Evolutionary conservation across 164 flowering plant species (phyloP).

Genomic region (Kalanchoe fedtschenkoi): DNA sequence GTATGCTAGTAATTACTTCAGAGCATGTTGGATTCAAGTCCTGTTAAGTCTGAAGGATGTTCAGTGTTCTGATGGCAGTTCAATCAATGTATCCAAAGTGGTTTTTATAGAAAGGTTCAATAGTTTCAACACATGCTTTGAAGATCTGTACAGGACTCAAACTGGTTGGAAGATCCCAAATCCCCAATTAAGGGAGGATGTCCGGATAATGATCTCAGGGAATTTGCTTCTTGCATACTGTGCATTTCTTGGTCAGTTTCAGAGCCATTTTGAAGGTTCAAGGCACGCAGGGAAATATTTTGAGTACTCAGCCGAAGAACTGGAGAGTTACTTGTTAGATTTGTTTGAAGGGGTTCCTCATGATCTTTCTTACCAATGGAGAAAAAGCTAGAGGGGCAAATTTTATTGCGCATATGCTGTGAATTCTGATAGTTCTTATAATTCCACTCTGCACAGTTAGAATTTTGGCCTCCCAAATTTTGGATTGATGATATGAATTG

Average conservation of each 20-base stretch:
- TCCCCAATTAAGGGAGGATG: slow-evolving; percentile 69
- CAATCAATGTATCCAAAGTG: slow-evolving; percentile 49
- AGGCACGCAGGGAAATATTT: slow-evolving; percentile 65
- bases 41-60: slow-evolving; percentile 57
- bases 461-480: no score
- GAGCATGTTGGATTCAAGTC: slow-evolving; percentile 76
- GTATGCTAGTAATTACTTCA: slow-evolving; percentile 57
- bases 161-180: slow-evolving; percentile 74
- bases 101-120: slow-evolving; percentile 68
- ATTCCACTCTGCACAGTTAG: no score
- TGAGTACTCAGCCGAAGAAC: slow-evolving; percentile 55
- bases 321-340: background rate
- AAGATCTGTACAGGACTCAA: slow-evolving; percentile 66
- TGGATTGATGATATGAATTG: no score
- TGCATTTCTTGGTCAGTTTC: slow-evolving; percentile 58
- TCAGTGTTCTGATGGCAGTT: slow-evolving; percentile 62
- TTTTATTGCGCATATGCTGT: background rate
- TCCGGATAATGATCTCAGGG: slow-evolving; percentile 54
- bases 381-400: background rate
- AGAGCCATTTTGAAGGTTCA: slow-evolving; percentile 55
- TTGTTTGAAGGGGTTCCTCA: background rate
- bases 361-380: background rate
- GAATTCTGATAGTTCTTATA: no score
- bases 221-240: slow-evolving; percentile 73
- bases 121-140: slow-evolving; percentile 63